Evolutionary conservation across 1,284 basidiomycete genomes (phyloP), one percentile per base, ranked within the genome.

Genomic region (Vanrija humicola): DNA sequence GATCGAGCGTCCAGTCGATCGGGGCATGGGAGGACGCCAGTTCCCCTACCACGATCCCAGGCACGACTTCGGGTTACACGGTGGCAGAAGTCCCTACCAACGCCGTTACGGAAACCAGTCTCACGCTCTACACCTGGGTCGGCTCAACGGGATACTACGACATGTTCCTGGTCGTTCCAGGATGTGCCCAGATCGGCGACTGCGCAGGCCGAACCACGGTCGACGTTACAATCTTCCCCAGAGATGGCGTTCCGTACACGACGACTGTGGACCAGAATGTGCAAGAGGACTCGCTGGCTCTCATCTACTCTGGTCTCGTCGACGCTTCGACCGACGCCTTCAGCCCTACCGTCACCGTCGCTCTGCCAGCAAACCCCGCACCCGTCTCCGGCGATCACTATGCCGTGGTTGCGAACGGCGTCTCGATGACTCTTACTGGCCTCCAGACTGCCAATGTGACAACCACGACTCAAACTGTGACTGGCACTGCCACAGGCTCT

Each of bases 61-160:
- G 85, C 16, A 96, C 92, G 6, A 81, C 81, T 0, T 86, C 90
- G 63, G 80, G 82, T 1, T 86, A 94, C 47, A 82, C 94, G 19
- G 82, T 86, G 26, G 82, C 91, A 14, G 79, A 79, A 0, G 83
- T 92, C 19, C 70, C 81, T 43, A 85, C 86, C 3, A 29, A 54
- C 40, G 16, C 25, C 10, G 70, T 82, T 0, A 73, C 82, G 43
- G 82, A 82, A 16, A 89, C 91, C 10, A 85, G 83, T 40, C 84
- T 96, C 68, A 93, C 89, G 0, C 97, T 91, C 85, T 82, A 85
- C 74, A 90, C 94, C 0, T 92, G 90, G 68, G 87, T 98, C 21
- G 89, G 89, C 0, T 86, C 89, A 18, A 83, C 89, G 2, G 96
- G 92, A 39, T 79, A 84, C 59, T 98, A 98, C 75, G 83, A 88